Evolutionary conservation across 2,329 filamentous ascomycete species (phyloP).

Genomic region (Fusarium multiceps): DNA sequence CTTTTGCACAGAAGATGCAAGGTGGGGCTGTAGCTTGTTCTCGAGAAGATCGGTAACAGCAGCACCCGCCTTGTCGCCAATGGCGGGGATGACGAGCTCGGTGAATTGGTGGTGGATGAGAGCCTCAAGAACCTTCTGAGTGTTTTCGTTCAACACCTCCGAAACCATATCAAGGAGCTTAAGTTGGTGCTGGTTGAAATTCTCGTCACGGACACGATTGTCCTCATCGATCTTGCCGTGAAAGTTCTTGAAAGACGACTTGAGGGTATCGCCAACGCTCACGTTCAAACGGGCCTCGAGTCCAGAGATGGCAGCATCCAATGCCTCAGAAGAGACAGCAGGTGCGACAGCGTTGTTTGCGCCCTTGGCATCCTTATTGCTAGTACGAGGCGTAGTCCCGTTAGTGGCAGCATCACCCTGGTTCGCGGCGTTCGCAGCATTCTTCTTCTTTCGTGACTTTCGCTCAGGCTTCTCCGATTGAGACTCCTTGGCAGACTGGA

Average conservation of each 20-base stretch:
- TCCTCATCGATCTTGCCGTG: slow-evolving; percentile 75
- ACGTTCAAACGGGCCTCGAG: slow-evolving; percentile 64
- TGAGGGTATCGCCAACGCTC: slow-evolving; percentile 63
- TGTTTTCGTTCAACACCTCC: slow-evolving; percentile 70
- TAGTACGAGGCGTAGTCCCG: slow-evolving; percentile 52
- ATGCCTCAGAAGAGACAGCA: slow-evolving; percentile 57
- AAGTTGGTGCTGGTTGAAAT: slow-evolving; percentile 64
- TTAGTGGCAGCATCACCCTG: slow-evolving; percentile 60
- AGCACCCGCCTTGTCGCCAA: slow-evolving; percentile 74
- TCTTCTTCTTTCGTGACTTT: slow-evolving; percentile 75
- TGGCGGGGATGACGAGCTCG: slow-evolving; percentile 77
- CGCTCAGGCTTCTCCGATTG: slow-evolving; percentile 70
- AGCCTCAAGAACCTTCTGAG: slow-evolving; percentile 77
- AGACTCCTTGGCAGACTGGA: slow-evolving; percentile 53
- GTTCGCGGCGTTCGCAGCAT: slow-evolving; percentile 53
- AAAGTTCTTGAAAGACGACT: slow-evolving; percentile 69
- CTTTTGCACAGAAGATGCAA: slow-evolving; percentile 74
- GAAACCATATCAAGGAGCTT: slow-evolving; percentile 69
- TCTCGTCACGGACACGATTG: slow-evolving; percentile 61
- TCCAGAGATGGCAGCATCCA: slow-evolving; percentile 65
- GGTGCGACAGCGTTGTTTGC: slow-evolving; percentile 37
- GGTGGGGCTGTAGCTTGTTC: slow-evolving; percentile 72
- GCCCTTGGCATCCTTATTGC: slow-evolving; percentile 52
- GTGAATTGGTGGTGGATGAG: slow-evolving; percentile 83
- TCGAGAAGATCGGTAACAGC: slow-evolving; percentile 78